Conservation (phyloP, 805 yeast species). For the Suhomyces xylopsoci region DNA sequence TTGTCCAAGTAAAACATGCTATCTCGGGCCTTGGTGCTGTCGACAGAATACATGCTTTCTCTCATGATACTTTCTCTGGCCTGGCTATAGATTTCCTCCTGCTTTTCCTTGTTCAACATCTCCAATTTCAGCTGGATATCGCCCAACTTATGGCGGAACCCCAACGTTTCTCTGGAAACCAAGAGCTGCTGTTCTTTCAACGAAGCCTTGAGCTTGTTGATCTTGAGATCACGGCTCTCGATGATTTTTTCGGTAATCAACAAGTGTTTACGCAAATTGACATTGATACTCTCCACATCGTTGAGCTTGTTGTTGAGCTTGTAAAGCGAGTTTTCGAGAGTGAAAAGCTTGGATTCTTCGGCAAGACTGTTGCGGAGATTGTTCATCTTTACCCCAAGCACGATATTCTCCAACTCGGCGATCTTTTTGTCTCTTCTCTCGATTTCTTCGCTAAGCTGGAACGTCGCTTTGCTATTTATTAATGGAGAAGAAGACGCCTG, state of each 20-base stretch:
- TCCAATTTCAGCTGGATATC: constrained; percentile 20
- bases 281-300: constrained; percentile 63
- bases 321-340: constrained; percentile 56
- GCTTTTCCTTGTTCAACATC: constrained; percentile 10
- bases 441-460: constrained; percentile 18
- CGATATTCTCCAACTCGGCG: constrained; percentile 26
- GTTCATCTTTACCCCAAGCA: constrained; percentile 28
- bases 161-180: constrained; percentile 46
- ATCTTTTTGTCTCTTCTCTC: constrained; percentile 28
- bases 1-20: constrained; percentile 13
- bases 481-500: constrained; percentile 9
- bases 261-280: constrained; percentile 53
- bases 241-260: constrained; percentile 53
- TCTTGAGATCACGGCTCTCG: constrained; percentile 55
- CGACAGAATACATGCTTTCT: constrained; percentile 14
- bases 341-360: constrained; percentile 49
- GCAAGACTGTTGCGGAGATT: constrained; percentile 30
- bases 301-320: constrained; percentile 56
- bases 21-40: constrained; percentile 12
- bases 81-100: constrained; percentile 11
- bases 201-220: constrained; percentile 49
- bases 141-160: constrained; percentile 46
- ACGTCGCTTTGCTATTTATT: neutral
- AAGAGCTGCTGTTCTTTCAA: constrained; percentile 50
- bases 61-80: constrained; percentile 13